Evolutionary conservation across 108 stramenopile species (phyloP).

Genomic region (Parmales sp.): DNA sequence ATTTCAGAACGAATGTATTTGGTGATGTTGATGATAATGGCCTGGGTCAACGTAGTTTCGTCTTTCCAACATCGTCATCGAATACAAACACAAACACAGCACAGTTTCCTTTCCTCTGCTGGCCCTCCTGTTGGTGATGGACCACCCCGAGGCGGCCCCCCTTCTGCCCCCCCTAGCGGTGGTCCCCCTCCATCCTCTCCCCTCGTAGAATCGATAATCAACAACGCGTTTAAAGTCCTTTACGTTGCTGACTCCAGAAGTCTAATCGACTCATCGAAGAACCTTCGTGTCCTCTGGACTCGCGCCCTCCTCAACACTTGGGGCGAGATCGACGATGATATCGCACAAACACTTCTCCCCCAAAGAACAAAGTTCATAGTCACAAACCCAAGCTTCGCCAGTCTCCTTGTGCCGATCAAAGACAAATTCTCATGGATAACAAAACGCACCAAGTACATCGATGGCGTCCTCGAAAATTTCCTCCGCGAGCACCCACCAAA

Average conservation of each 20-base stretch:
- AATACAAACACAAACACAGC: too few species aligned
- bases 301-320: constrained; percentile 22
- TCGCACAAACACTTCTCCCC: constrained; percentile 12
- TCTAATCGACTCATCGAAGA: constrained; percentile 19
- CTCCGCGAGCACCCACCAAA: not conserved
- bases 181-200: too few species aligned
- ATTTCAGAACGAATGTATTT: too few species aligned
- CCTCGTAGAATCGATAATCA: not conserved
- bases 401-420: not conserved
- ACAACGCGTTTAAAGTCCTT: not conserved
- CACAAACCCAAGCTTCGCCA: not conserved
- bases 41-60: too few species aligned
- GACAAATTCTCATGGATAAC: not conserved
- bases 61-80: too few species aligned
- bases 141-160: too few species aligned
- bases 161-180: too few species aligned
- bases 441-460: constrained; percentile 10
- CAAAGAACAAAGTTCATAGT: not conserved
- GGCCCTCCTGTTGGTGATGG: too few species aligned
- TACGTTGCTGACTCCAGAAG: not conserved
- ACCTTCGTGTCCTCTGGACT: constrained; percentile 25
- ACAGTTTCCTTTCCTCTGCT: too few species aligned
- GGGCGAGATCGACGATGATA: constrained; percentile 16
- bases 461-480: not conserved
- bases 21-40: too few species aligned